These are phyloP conservation scores for Melaleuca alternifolia DNA, from an alignment of 345 rosid species.

Conservation along the genomic window DNA sequence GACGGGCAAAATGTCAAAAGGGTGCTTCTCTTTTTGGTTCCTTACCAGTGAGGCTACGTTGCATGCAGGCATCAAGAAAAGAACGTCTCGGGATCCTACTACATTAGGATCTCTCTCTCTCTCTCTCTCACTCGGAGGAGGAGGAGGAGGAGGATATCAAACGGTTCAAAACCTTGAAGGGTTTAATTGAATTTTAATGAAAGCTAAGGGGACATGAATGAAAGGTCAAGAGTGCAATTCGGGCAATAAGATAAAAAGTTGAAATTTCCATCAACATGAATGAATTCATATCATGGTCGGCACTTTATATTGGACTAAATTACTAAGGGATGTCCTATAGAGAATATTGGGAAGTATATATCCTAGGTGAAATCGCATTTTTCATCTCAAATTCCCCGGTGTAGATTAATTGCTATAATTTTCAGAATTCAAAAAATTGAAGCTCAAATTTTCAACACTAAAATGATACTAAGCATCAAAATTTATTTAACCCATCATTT, in stretches of 20 bases:
- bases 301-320: background rate
- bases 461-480: background rate
- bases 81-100: background rate
- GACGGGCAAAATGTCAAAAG: background rate
- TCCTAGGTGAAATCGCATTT: background rate
- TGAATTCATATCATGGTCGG: background rate
- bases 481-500: background rate
- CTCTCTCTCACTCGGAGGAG: background rate
- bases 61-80: background rate
- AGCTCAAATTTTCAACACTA: background rate
- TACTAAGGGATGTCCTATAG: background rate
- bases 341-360: background rate
- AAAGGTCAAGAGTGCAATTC: background rate
- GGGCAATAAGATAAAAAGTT: background rate
- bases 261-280: background rate
- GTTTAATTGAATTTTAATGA: background rate
- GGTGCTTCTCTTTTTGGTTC: background rate
- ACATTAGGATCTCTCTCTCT: background rate
- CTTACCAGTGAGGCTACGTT: background rate
- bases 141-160: background rate
- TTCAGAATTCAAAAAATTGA: background rate
- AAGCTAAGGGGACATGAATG: background rate
- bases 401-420: background rate
- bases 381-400: background rate
- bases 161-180: background rate